Percentiles rank a stretch among this genome's conserved stretches.
phyloP scores from a whole-genome alignment of 2,329 filamentous ascomycete species.

The Gremmenia infestans region DNA sequence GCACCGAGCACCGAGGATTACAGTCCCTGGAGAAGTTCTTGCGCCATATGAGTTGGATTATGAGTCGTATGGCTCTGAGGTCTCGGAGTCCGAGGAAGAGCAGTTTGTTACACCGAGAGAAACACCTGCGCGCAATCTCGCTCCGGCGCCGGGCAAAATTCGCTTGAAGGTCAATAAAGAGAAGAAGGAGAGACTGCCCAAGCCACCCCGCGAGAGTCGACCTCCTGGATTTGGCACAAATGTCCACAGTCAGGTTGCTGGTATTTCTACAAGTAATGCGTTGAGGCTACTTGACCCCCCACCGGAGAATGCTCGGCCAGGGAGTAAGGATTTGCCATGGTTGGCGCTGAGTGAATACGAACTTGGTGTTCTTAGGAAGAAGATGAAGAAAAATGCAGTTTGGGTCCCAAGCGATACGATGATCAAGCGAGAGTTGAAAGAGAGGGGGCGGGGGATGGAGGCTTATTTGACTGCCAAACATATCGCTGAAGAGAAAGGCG shows the following conservation, averaged over 20 bases:
- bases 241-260: conserved; percentile 32
- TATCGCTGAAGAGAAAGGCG: conserved; percentile 61
- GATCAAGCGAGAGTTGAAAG: conserved; percentile 73
- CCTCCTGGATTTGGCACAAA: conserved; percentile 31
- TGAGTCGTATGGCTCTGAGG: conserved; percentile 44
- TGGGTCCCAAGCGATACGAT: conserved; percentile 84
- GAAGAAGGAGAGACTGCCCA: conserved; percentile 23
- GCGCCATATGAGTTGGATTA: conserved; percentile 62
- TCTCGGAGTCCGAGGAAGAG: conserved; percentile 24
- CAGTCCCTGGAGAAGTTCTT: conserved; percentile 61
- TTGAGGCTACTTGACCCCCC: conserved; percentile 46
- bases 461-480: conserved; percentile 57
- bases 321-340: conserved; percentile 59
- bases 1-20: conserved; percentile 49
- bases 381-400: conserved; percentile 88
- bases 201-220: conserved; percentile 26
- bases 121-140: conserved; percentile 19
- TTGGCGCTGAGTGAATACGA: conserved; percentile 61
- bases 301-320: conserved; percentile 53
- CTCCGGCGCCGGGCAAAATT: conserved; percentile 14
- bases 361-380: conserved; percentile 66
- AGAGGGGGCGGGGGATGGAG: conserved; percentile 61
- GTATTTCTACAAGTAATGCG: conserved; percentile 34
- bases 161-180: conserved; percentile 28
- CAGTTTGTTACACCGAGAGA: conserved; percentile 31